Base-by-base conservation (phyloP, 202 grass and related monocot species). In the Tripidium arundinaceum region DNA sequence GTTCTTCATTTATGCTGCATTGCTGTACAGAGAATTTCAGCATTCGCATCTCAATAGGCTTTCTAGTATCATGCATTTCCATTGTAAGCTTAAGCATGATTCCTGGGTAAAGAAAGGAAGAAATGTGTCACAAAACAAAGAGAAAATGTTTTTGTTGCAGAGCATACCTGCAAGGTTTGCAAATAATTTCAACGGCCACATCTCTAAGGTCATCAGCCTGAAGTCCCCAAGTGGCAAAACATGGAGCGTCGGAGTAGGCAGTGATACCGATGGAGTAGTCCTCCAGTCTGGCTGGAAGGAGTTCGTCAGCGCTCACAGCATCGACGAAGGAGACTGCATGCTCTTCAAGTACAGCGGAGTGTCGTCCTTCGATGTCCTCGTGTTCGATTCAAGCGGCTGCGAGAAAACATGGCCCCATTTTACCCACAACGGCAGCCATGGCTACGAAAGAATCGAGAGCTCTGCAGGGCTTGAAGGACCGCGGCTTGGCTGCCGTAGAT, bases 311-410 rank as follows among this genome's bases (percentile, higher is more conserved):
- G 77, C 31, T n/a, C 79, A 94, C 39, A 18, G 65, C 40, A 11
- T 87, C 43, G 40, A 64, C 61, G 62, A 73, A 82, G 69, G 85
- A 29, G 77, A 94, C 39, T 63, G 59, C 73, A 31, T 94, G 71
- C 36, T 94, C 81, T 89, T 94, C 76, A 84, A 33, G 27, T 89
- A 87, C 55, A 77, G 37, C 8, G 78, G 83, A 6, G 68, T 36
- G 2, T 91, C 89, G 11, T 83, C 80, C 66, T 94, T 94, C 38
- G 77, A 91, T 45, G 86, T 94, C 68, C 60, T 82, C n/a, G 46
- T 94, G 37, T 91, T 89, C 11, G 86, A 89, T 8, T 43, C 64
- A 0, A 85, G 19, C 8, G 80, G 85, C 14, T 88, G 83, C 19
- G 72, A 86, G 62, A 88, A 85, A 71, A 21, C 59, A 45, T 13